Evolutionary conservation across 2,329 filamentous ascomycete genomes (phyloP).

Genomic region (Mollisia scopiformis): DNA sequence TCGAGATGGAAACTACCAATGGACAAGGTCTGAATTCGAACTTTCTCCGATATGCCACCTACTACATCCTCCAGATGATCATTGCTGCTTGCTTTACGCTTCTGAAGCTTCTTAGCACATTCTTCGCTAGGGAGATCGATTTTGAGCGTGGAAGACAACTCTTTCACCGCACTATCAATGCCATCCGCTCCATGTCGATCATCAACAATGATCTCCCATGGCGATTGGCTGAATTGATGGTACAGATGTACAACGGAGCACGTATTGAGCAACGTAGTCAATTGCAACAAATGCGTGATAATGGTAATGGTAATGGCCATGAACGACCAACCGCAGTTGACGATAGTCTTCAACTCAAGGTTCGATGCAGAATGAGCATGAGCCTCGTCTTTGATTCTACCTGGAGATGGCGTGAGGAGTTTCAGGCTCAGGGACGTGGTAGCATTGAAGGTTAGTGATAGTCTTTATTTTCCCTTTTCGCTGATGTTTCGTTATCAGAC

Average conservation of each 20-base stretch:
- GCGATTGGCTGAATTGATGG: constrained; percentile 81
- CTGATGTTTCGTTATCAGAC: too few relatives aligned
- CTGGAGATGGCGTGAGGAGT: constrained; percentile 85
- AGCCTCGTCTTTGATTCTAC: constrained; percentile 83
- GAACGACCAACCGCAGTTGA: constrained; percentile 49
- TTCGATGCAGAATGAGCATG: constrained; percentile 84
- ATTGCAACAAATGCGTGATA: constrained; percentile 42
- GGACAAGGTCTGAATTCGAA: constrained; percentile 43
- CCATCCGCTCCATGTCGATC: constrained; percentile 73
- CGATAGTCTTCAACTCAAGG: constrained; percentile 76
- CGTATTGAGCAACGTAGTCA: constrained; percentile 39
- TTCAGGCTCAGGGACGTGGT: constrained; percentile 70
- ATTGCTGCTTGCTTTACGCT: constrained; percentile 79
- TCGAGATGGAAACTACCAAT: constrained; percentile 56
- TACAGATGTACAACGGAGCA: constrained; percentile 78
- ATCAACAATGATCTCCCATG: constrained; percentile 79
- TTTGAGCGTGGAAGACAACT: constrained; percentile 67
- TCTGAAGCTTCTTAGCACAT: constrained; percentile 77
- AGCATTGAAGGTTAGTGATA: constrained; percentile 66
- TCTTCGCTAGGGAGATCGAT: constrained; percentile 74
- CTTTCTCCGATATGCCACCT: constrained; percentile 68
- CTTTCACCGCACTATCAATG: constrained; percentile 71
- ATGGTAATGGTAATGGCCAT: constrained; percentile 45
- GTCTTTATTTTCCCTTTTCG: not conserved
- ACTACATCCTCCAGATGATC: constrained; percentile 84